phyloP scores from a whole-genome alignment of 1,284 basidiomycete genomes.

The Polyporus tsugae region DNA sequence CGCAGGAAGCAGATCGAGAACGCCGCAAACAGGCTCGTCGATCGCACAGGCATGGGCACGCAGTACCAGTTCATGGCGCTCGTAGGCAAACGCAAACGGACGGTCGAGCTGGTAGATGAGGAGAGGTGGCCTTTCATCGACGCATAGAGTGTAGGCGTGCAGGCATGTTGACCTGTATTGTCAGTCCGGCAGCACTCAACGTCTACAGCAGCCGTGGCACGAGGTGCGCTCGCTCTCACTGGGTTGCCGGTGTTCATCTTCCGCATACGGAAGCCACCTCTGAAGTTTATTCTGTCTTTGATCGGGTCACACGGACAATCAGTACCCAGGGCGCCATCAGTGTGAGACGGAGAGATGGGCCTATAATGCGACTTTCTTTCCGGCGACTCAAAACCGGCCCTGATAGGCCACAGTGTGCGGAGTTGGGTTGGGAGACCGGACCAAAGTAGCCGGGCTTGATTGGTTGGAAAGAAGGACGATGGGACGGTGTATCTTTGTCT shows the following conservation, averaged over 20 bases:
- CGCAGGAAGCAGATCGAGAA: constrained; percentile 50
- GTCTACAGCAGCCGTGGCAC: constrained; percentile 3
- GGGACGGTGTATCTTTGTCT: neutral
- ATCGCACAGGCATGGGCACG: constrained; percentile 70
- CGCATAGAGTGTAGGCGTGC: neutral
- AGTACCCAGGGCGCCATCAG: constrained; percentile 1
- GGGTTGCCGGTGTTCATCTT: constrained; percentile 5
- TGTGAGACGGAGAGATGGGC: constrained; percentile 2
- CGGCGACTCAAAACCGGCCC: constrained; percentile 11
- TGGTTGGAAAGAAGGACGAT: neutral
- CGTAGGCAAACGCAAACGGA: constrained; percentile 39
- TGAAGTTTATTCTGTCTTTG: constrained; percentile 14
- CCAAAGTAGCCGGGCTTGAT: constrained; percentile 3
- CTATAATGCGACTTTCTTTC: neutral
- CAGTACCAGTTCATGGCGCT: constrained; percentile 73
- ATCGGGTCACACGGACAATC: neutral
- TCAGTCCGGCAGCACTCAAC: neutral
- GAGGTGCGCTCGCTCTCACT: constrained; percentile 10
- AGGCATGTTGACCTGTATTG: neutral
- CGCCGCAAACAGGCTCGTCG: constrained; percentile 64
- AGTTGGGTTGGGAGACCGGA: constrained; percentile 7
- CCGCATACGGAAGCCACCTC: constrained; percentile 13
- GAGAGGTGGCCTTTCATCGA: constrained; percentile 46
- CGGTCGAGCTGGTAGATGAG: constrained; percentile 25
- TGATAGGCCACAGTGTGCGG: constrained; percentile 1